Evolutionary conservation across 768 basidiomycete species (phyloP), one percentile per base, ranked within the genome.

Genomic region (Mycena pura): DNA sequence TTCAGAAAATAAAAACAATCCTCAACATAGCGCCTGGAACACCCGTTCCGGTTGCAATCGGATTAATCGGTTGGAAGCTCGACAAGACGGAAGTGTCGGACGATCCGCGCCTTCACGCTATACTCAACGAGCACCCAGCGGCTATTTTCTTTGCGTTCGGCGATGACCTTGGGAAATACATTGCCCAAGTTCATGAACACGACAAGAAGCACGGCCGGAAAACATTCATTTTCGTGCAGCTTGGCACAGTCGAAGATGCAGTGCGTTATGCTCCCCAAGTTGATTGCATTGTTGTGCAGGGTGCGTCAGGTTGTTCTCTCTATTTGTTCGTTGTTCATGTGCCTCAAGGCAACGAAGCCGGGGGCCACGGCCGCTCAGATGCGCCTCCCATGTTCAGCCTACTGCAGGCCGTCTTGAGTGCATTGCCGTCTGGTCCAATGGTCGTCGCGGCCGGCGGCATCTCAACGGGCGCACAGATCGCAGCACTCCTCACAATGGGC

Each of bases 61-160:
- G 88, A 3, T 82, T 84, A 68, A 67, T 89, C 22, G 80, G 78
- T 3, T 90, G 84, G 84, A 76, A 79, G 39, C 74, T 89, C 10
- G 86, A 89, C 22, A 70, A 74, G 25, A 73, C 78, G 2, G 73
- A 74, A 22, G 54, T 60, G 6, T 69, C 74, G 5, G 74, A 75
- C 2, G 74, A 77, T 27, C 73, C 72, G 8, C 58, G 81, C 24
- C 70, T 89, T 17, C 68, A 73, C 9, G 70, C 73, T 15, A 76
- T 82, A 21, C 77, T 88, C 34, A 81, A 79, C 43, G 74, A 78
- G 55, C 70, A 73, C 3, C 82, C 86, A 4, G 73, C 71, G 1
- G 83, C 84, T 0, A 71, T 91, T 41, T 90, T 87, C 87, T 76
- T 91, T 34, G 80, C 86, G 0, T 89, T 89, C 63, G 87, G 88